phyloP scores from a whole-genome alignment of 2,329 filamentous ascomycete species.

The Pseudogymnoascus verrucosus region DNA sequence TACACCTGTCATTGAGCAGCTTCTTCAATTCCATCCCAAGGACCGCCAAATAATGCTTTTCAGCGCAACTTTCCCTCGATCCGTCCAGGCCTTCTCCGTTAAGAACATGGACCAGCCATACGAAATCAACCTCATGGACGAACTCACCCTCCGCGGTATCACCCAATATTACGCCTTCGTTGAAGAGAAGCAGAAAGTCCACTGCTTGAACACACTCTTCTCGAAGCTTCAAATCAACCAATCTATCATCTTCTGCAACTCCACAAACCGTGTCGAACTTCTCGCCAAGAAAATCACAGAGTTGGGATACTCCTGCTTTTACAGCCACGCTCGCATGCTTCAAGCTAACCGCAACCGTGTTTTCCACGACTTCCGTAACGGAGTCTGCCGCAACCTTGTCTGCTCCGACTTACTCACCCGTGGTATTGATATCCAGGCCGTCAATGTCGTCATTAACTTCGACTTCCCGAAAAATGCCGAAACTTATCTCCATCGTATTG shows the following conservation, averaged over 20 bases:
- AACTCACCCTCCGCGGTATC: slow-evolving; percentile 93
- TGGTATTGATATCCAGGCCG: slow-evolving; percentile 98
- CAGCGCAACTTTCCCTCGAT: slow-evolving; percentile 93
- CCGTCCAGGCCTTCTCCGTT: slow-evolving; percentile 96
- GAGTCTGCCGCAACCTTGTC: slow-evolving; percentile 94
- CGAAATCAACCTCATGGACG: slow-evolving; percentile 99
- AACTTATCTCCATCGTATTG: slow-evolving; percentile 96
- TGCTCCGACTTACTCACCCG: slow-evolving; percentile 96
- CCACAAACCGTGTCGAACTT: slow-evolving; percentile 93
- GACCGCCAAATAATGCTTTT: slow-evolving; percentile 99
- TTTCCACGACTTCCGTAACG: slow-evolving; percentile 98
- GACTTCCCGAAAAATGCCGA: slow-evolving; percentile 99
- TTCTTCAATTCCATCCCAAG: slow-evolving; percentile 90
- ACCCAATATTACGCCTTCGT: slow-evolving; percentile 99
- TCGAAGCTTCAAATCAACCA: slow-evolving; percentile 99
- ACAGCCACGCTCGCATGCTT: slow-evolving; percentile 96
- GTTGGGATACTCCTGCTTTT: slow-evolving; percentile 98
- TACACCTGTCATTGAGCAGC: slow-evolving; percentile 92
- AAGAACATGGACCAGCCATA: slow-evolving; percentile 96
- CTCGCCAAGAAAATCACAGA: slow-evolving; percentile 99
- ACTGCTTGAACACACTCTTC: slow-evolving; percentile 97
- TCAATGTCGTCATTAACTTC: slow-evolving; percentile 99
- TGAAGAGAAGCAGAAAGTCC: slow-evolving; percentile 98
- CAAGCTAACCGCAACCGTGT: slow-evolving; percentile 96
- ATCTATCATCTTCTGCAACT: slow-evolving; percentile 99